A percentile compares a stretch with the other conserved stretches of the same genome.
Evolutionary conservation across 2,329 filamentous ascomycete species (phyloP).

Genomic region (Botrytis byssoidea): DNA sequence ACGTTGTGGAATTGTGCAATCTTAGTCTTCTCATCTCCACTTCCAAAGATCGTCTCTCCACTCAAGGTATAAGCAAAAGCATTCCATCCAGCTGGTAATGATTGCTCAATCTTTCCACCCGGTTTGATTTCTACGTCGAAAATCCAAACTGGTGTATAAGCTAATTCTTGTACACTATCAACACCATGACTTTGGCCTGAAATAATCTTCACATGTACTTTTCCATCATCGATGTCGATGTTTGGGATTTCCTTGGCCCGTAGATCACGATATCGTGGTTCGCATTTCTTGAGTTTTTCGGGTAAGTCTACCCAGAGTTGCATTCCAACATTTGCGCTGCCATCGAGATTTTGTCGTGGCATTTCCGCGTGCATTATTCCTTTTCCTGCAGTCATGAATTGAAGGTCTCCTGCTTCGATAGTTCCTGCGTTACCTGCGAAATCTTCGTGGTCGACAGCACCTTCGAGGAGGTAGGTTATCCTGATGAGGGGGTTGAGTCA

Average conservation of each 20-base stretch:
- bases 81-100: conserved; percentile 79
- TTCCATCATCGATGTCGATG: conserved; percentile 68
- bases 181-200: conserved; percentile 80
- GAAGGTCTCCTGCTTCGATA: conserved; percentile 82
- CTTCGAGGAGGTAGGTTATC: conserved; percentile 86
- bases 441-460: conserved; percentile 87
- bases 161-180: conserved; percentile 83
- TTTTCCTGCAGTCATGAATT: conserved; percentile 94
- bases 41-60: conserved; percentile 65
- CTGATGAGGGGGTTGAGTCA: conserved; percentile 20
- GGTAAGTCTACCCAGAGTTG: conserved; percentile 97
- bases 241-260: conserved; percentile 74
- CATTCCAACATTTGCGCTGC: conserved; percentile 76
- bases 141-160: conserved; percentile 97
- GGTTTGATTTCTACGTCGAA: conserved; percentile 79
- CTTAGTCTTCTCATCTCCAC: conserved; percentile 47
- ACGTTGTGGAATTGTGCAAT: conserved; percentile 81
- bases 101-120: conserved; percentile 73
- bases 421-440: conserved; percentile 84
- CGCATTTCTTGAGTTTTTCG: conserved; percentile 75
- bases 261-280: conserved; percentile 89
- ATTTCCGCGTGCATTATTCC: conserved; percentile 97
- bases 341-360: conserved; percentile 76
- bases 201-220: conserved; percentile 84
- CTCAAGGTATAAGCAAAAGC: conserved; percentile 84